Percentiles rank a stretch among this genome's conserved stretches.
These are phyloP conservation scores for Globisporangium emineosum DNA, from an alignment of 352 stramenopile species.

Conservation along the genomic window DNA sequence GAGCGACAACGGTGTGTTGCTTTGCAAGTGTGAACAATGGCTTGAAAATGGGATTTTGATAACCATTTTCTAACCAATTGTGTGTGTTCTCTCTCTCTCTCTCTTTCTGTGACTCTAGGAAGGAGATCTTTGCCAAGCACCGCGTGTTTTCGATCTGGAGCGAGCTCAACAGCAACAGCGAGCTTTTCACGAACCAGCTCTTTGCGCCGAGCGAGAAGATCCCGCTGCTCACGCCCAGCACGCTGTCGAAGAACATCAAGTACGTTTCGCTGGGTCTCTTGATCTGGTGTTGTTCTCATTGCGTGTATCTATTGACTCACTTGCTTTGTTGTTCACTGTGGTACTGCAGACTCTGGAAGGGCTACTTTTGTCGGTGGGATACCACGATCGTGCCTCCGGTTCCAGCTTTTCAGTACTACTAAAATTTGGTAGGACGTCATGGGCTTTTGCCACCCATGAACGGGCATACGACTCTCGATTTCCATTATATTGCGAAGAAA, in stretches of 20 bases:
- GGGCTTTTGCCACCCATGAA: background rate
- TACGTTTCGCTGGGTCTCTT: conserved; percentile 24
- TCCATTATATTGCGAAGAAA: background rate
- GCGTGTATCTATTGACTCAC: background rate
- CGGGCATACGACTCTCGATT: background rate
- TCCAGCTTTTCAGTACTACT: conserved; percentile 71
- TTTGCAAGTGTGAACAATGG: background rate
- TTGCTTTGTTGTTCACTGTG: background rate
- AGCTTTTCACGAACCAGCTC: conserved; percentile 65
- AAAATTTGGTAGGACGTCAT: conserved; percentile 9
- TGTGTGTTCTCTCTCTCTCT: background rate
- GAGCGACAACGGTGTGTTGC: conserved; percentile 78
- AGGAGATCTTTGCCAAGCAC: conserved; percentile 78
- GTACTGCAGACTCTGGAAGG: conserved; percentile 70
- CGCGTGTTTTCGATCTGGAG: conserved; percentile 79
- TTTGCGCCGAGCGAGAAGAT: conserved; percentile 47
- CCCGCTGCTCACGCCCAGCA: conserved; percentile 58
- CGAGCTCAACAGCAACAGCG: conserved; percentile 68
- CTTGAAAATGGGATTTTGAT: background rate
- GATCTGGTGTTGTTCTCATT: background rate
- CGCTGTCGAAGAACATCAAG: conserved; percentile 88
- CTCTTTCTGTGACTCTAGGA: conserved; percentile 29
- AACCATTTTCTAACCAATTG: too few relatives aligned
- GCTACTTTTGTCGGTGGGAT: conserved; percentile 85
- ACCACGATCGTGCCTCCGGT: conserved; percentile 73